Evolutionary conservation across 2,329 filamentous ascomycete species (phyloP).

Genomic region (Dothistroma septosporum): DNA sequence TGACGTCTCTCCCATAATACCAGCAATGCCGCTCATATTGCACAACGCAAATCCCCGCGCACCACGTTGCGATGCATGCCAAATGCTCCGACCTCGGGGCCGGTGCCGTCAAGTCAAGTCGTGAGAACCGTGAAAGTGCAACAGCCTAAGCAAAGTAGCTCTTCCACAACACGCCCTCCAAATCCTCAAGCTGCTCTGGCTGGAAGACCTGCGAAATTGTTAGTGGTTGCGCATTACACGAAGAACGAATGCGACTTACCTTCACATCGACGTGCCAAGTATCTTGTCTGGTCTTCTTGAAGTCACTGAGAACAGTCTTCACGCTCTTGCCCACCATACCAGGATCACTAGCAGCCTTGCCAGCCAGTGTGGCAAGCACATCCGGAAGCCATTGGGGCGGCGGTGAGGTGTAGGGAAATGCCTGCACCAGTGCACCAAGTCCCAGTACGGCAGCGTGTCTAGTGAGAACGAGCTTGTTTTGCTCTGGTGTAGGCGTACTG

Average conservation of each 20-base stretch:
- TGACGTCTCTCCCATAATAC: neutral
- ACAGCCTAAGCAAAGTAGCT: slow-evolving; percentile 81
- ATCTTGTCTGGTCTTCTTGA: slow-evolving; percentile 99
- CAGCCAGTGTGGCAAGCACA: slow-evolving; percentile 78
- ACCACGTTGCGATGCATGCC: neutral
- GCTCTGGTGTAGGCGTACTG: slow-evolving; percentile 64
- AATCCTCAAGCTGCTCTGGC: slow-evolving; percentile 84
- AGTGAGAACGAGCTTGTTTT: slow-evolving; percentile 71
- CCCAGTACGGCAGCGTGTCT: slow-evolving; percentile 90
- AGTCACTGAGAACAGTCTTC: slow-evolving; percentile 89
- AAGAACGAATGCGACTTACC: slow-evolving; percentile 52
- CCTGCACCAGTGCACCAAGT: slow-evolving; percentile 83
- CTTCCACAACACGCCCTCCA: slow-evolving; percentile 98
- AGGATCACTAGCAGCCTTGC: slow-evolving; percentile 78
- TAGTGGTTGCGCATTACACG: slow-evolving; percentile 7
- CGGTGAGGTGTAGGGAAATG: slow-evolving; percentile 92
- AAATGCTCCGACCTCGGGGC: neutral
- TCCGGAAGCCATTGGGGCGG: slow-evolving; percentile 93
- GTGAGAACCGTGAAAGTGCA: neutral
- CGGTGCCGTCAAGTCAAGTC: neutral
- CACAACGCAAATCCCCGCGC: neutral
- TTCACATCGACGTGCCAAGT: slow-evolving; percentile 98
- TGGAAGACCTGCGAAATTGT: slow-evolving; percentile 63
- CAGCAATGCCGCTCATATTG: neutral
- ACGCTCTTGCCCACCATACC: slow-evolving; percentile 94